Percentiles rank a stretch among this genome's conserved stretches.
Evolutionary conservation across 352 stramenopile species (phyloP).

Genomic region (Peronospora farinosa): DNA sequence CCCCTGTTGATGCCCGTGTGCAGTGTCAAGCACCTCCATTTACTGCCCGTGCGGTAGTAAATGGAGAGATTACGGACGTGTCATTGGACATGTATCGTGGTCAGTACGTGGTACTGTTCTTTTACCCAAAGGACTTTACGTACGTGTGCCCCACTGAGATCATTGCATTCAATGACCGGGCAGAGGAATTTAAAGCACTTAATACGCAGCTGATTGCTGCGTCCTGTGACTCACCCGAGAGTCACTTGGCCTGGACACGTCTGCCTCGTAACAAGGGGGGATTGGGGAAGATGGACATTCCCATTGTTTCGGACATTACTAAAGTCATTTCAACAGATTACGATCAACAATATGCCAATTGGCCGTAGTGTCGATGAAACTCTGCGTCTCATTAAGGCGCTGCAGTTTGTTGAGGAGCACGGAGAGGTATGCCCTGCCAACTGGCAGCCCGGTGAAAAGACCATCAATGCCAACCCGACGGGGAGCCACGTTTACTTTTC

Average conservation of each 20-base stretch:
- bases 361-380: conserved; percentile 90
- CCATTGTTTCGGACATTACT: conserved; percentile 89
- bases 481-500: conserved; percentile 82
- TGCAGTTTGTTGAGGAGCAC: conserved; percentile 91
- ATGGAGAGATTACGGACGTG: conserved; percentile 81
- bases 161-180: conserved; percentile 86
- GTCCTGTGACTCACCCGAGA: conserved; percentile 88
- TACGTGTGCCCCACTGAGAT: conserved; percentile 90
- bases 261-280: conserved; percentile 87
- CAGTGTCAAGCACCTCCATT: conserved; percentile 66
- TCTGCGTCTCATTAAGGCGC: conserved; percentile 86
- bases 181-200: conserved; percentile 73
- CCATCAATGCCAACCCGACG: conserved; percentile 83
- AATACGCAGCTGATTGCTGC: conserved; percentile 86
- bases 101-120: conserved; percentile 88
- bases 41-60: conserved; percentile 61
- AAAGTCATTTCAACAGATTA: conserved; percentile 90
- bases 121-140: conserved; percentile 90
- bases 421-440: conserved; percentile 90
- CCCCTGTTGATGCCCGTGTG: conserved; percentile 43
- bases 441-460: conserved; percentile 89
- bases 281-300: conserved; percentile 90
- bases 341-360: conserved; percentile 90
- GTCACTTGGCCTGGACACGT: conserved; percentile 87
- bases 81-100: conserved; percentile 78